These are phyloP conservation scores for Apiospora arundinis DNA, from an alignment of 2,329 filamentous ascomycete genomes.

Conservation along the genomic window DNA sequence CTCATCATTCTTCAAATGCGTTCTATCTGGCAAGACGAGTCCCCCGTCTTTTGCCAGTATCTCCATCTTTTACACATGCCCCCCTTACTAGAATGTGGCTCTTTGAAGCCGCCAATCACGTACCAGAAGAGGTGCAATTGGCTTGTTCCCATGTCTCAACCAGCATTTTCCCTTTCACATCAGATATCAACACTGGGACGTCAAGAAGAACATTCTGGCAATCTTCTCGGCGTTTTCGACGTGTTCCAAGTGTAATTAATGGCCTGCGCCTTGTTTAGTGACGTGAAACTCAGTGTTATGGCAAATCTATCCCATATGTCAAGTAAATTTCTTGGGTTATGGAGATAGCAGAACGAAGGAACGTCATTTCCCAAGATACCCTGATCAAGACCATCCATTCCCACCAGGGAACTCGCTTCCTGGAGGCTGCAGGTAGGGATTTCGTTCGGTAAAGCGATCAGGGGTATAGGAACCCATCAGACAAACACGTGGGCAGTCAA, in stretches of 20 bases:
- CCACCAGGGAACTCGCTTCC: too few relatives aligned
- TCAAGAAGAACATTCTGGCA: neutral
- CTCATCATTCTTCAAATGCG: too few relatives aligned
- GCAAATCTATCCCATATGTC: conserved; percentile 29
- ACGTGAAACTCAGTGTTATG: neutral
- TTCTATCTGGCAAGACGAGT: too few relatives aligned
- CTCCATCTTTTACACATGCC: neutral
- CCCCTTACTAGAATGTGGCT: conserved; percentile 26
- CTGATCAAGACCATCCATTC: too few relatives aligned
- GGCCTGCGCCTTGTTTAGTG: neutral
- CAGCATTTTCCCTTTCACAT: conserved; percentile 26
- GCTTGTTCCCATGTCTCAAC: conserved; percentile 34
- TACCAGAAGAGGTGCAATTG: conserved; percentile 25
- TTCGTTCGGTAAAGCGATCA: too few relatives aligned
- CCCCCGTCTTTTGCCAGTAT: too few relatives aligned
- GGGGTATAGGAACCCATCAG: neutral
- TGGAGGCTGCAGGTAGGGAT: too few relatives aligned
- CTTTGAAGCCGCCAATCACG: conserved; percentile 21
- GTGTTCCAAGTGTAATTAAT: neutral
- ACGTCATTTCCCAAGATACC: too few relatives aligned
- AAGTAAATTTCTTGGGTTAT: too few relatives aligned
- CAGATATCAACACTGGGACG: neutral
- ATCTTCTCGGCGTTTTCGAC: neutral
- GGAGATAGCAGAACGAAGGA: too few relatives aligned
- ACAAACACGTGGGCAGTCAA: neutral